Percentiles rank a stretch among this genome's conserved stretches.
Evolutionary conservation across 2,329 filamentous ascomycete species (phyloP).

Genomic region (Cladobotryum mycophilum): DNA sequence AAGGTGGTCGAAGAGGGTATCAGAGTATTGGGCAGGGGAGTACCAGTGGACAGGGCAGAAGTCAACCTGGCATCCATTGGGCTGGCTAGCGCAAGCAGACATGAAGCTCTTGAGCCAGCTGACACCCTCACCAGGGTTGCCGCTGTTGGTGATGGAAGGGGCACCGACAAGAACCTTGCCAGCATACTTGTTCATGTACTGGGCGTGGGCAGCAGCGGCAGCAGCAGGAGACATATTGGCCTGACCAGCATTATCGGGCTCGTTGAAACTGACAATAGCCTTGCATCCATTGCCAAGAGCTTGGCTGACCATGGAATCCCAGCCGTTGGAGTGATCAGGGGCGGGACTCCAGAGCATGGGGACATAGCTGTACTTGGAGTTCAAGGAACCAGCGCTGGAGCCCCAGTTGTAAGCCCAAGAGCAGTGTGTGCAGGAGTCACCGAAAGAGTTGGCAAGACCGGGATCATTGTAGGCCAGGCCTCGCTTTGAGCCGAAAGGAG

Average conservation of each 20-base stretch:
- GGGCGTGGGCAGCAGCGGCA: conserved; percentile 48
- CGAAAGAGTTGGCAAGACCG: conserved; percentile 46
- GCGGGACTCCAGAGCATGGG: conserved; percentile 60
- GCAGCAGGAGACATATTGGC: conserved; percentile 47
- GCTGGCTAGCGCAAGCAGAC: conserved; percentile 35
- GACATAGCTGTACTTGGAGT: conserved; percentile 49
- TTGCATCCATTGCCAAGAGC: conserved; percentile 50
- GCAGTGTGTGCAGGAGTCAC: conserved; percentile 33
- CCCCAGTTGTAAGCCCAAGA: conserved; percentile 68
- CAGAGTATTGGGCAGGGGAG: conserved; percentile 38
- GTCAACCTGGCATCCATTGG: conserved; percentile 45
- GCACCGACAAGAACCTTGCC: conserved; percentile 49
- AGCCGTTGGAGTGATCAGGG: conserved; percentile 39
- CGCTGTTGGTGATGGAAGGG: conserved; percentile 58
- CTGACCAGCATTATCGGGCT: conserved; percentile 58
- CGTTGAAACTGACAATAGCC: conserved; percentile 63
- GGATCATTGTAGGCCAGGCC: conserved; percentile 63
- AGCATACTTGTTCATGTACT: conserved; percentile 50
- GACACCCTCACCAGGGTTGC: conserved; percentile 42
- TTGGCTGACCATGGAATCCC: conserved; percentile 42
- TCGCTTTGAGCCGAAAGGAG: conserved; percentile 42
- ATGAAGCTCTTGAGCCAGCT: conserved; percentile 51
- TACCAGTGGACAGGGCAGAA: conserved; percentile 63
- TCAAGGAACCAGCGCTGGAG: conserved; percentile 35
- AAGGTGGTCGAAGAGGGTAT: conserved; percentile 51